Evolutionary conservation across 2,329 filamentous ascomycete species (phyloP).

Genomic region (Epicoccum sorghinum): DNA sequence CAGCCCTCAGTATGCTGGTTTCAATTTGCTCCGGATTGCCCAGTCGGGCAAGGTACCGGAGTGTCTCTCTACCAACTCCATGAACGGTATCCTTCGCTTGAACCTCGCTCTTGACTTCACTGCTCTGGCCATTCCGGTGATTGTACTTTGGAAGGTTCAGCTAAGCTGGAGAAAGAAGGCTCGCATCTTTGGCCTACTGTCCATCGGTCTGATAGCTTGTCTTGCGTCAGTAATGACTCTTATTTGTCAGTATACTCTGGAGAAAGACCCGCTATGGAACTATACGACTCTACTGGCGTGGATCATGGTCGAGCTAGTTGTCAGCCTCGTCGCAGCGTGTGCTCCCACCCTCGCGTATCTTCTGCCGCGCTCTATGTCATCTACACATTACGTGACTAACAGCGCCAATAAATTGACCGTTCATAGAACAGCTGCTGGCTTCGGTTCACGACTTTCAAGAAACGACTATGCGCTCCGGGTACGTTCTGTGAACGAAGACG

Average conservation of each 20-base stretch:
- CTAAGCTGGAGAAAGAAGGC: slow-evolving; percentile 12
- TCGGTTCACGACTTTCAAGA: slow-evolving; percentile 1
- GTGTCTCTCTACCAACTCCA: slow-evolving; percentile 7
- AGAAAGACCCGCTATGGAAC: slow-evolving; percentile 10
- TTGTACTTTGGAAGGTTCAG: slow-evolving; percentile 11
- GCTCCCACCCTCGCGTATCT: slow-evolving; percentile 12
- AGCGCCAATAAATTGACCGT: slow-evolving; percentile 8
- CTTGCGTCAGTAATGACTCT: slow-evolving; percentile 14
- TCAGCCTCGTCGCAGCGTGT: slow-evolving; percentile 12
- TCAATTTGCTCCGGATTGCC: slow-evolving; percentile 9
- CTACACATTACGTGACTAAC: slow-evolving; percentile 5
- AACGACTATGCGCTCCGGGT: neutral
- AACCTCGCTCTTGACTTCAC: slow-evolving; percentile 14
- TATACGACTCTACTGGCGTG: slow-evolving; percentile 11
- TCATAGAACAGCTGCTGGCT: neutral
- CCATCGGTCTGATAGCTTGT: slow-evolving; percentile 11
- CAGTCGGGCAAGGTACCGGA: slow-evolving; percentile 9
- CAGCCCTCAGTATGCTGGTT: slow-evolving; percentile 11
- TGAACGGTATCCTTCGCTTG: slow-evolving; percentile 13
- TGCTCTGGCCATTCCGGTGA: slow-evolving; percentile 9
- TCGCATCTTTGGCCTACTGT: slow-evolving; percentile 10
- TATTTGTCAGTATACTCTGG: slow-evolving; percentile 9
- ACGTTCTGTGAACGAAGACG: neutral
- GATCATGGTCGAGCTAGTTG: slow-evolving; percentile 12
- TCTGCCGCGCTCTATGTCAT: slow-evolving; percentile 4